These are phyloP conservation scores for Pseudozyma thailandica DNA, from an alignment of 1,284 basidiomycete species.

Conservation along the genomic window DNA sequence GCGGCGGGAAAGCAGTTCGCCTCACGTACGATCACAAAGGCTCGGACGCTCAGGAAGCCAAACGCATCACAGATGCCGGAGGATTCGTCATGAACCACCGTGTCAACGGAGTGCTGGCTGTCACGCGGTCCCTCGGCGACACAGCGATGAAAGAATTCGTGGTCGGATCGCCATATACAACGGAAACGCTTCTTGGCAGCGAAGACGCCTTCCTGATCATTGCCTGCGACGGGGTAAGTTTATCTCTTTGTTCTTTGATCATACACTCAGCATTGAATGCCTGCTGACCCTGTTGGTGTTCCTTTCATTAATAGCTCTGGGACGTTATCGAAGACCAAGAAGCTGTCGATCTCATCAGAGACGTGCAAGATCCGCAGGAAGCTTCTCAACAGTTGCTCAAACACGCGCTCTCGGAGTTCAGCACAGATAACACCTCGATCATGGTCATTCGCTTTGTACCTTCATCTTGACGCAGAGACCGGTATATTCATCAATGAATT, in stretches of 20 bases:
- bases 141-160: constrained; percentile 99
- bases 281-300: constrained; percentile 1
- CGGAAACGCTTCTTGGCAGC: constrained; percentile 88
- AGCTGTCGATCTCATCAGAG: constrained; percentile 85
- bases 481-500: no score
- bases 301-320: constrained; percentile 79
- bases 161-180: constrained; percentile 96
- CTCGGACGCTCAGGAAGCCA: constrained; percentile 93
- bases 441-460: constrained; percentile 62
- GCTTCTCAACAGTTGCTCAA: constrained; percentile 83
- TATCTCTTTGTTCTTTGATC: not conserved
- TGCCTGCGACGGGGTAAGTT: constrained; percentile 93
- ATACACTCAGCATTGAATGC: not conserved
- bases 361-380: constrained; percentile 80
- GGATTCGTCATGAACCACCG: constrained; percentile 99
- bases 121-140: constrained; percentile 94
- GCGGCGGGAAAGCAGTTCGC: constrained; percentile 87
- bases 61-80: constrained; percentile 95
- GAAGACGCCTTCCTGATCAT: constrained; percentile 95
- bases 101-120: constrained; percentile 93
- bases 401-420: constrained; percentile 86
- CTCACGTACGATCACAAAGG: constrained; percentile 99
- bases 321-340: constrained; percentile 92
- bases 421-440: constrained; percentile 79
- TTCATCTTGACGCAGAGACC: not conserved